Base-by-base conservation (phyloP, 805 yeast species). In the Clavispora vitiphila region DNA sequence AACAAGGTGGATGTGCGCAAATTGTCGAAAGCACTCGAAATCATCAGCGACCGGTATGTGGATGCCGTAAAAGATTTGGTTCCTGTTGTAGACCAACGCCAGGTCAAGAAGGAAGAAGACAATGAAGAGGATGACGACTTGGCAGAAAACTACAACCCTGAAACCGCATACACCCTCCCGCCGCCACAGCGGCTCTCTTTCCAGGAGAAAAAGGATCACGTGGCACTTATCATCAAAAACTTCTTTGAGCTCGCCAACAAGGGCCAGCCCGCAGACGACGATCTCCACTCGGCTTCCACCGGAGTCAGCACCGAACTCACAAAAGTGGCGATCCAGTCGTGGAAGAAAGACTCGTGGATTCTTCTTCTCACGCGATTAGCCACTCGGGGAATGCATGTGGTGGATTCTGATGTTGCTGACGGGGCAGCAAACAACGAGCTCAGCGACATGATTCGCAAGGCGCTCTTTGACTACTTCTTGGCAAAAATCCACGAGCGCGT, bases 341-440 rank as follows among this genome's bases (percentile, higher is more conserved):
- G 81, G 81, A 67, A 64, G 37, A 74, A 72, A 31, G 82, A 81
- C 47, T 78, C 91, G 1, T 89, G 96, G 96, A 65, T 87, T 11
- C 68, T 81, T 4, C 56, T 91, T 11, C 67, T 90, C 31, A 77
- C 88, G 1, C 71, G 98, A 56, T 62, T 89, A 35, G 86, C 93
- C 0, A 81, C 96, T 0, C 71, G 99, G 50, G 99, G 97, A 0
- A 70, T 86, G 49, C 66, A 63, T 46, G 46, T 57, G 9, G 44
- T 54, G 12, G 55, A 50, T 22, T 30, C 46, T 18, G 46, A 44
- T 7, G 55, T 60, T 3, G 50, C 56, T 3, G 71, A 64, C 38
- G 54, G 47, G 6, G 43, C 47, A 12, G 47, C 46, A 19, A 57
- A 58, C 39, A 61, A 62, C 22, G 77, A 69, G 35, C 71, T 78